These are phyloP conservation scores for Naganishia kalamii DNA, from an alignment of 768 basidiomycete species.

Conservation along the genomic window DNA sequence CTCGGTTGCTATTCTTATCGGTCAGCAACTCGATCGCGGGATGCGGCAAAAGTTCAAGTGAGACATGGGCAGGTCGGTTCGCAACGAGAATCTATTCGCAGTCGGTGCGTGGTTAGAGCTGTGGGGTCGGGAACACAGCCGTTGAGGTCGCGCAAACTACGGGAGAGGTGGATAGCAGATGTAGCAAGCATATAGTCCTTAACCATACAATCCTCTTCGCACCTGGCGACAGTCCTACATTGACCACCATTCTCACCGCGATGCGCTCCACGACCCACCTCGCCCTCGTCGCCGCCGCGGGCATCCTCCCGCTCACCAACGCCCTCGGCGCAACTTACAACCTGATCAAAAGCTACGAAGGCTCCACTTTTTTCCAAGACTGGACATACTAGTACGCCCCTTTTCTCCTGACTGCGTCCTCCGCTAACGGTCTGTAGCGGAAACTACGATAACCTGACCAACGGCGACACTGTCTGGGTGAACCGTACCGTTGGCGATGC, in stretches of 20 bases:
- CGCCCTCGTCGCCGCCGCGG: not conserved
- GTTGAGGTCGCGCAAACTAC: no score
- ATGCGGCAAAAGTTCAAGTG: no score
- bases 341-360: conserved; percentile 57
- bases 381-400: conserved; percentile 56
- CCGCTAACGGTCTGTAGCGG: conserved; percentile 13
- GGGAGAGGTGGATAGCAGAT: no score
- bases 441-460: conserved; percentile 60
- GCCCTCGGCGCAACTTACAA: conserved; percentile 47
- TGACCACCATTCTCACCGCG: no score
- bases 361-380: conserved; percentile 60
- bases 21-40: no score
- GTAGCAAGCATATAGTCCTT: not conserved
- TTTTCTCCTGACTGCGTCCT: not conserved
- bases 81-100: no score
- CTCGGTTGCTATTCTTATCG: no score
- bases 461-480: conserved; percentile 56
- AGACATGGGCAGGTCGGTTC: no score
- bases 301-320: not conserved
- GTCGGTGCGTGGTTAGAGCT: not conserved
- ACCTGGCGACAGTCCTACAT: not conserved
- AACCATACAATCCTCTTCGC: not conserved
- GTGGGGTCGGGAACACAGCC: not conserved
- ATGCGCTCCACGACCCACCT: not conserved
- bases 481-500: conserved; percentile 28